Evolutionary conservation across 2,329 filamentous ascomycete species (phyloP).

Genomic region (Arthroderma sp.): DNA sequence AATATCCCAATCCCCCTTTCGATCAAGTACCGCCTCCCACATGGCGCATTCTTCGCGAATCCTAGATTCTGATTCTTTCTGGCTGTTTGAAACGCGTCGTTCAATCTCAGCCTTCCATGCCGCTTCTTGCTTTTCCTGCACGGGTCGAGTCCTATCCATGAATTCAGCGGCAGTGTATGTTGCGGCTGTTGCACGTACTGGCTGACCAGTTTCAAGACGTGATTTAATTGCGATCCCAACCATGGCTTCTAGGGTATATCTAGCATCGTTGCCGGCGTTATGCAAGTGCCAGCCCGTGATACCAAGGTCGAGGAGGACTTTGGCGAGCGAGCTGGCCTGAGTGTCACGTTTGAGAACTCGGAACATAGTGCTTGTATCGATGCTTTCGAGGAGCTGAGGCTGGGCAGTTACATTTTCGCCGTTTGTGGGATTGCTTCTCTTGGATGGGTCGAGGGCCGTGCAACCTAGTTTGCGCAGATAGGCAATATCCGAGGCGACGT

Average conservation of each 20-base stretch:
- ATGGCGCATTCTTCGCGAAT: conserved; percentile 14
- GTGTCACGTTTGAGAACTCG: conserved; percentile 44
- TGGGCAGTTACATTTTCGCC: neutral
- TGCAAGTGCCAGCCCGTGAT: conserved; percentile 57
- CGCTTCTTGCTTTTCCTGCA: conserved; percentile 2
- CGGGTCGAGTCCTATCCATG: too few relatives aligned
- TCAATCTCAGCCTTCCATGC: conserved; percentile 14
- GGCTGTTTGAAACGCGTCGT: conserved; percentile 9
- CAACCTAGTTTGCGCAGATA: conserved; percentile 53
- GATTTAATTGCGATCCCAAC: conserved; percentile 44
- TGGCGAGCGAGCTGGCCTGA: conserved; percentile 44
- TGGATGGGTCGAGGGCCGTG: conserved; percentile 25
- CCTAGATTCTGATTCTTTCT: conserved; percentile 9
- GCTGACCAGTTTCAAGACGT: conserved; percentile 12
- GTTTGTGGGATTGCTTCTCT: neutral
- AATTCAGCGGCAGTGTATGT: too few relatives aligned
- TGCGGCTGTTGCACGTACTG: too few relatives aligned
- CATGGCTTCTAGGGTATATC: conserved; percentile 63
- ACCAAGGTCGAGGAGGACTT: conserved; percentile 50
- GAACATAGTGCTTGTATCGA: conserved; percentile 65
- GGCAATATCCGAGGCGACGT: conserved; percentile 51
- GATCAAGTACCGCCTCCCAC: conserved; percentile 14
- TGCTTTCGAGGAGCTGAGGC: conserved; percentile 44
- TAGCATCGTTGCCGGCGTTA: conserved; percentile 77
- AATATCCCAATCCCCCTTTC: conserved; percentile 7